Conservation (phyloP, 2,329 filamentous ascomycete genomes). For the Alternaria atra region DNA sequence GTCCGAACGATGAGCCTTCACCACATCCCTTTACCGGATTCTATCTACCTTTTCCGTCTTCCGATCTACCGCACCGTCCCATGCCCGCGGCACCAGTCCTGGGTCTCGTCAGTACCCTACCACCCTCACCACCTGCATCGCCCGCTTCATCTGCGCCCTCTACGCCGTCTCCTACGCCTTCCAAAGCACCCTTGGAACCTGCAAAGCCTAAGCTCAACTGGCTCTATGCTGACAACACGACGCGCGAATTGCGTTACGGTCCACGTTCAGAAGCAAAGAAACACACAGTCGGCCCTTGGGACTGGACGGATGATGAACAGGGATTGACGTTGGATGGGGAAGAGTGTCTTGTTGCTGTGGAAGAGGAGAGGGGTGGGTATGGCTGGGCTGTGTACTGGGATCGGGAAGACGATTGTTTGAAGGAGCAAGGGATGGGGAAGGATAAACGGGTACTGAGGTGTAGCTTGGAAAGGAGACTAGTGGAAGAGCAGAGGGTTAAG, state of each 20-base stretch:
- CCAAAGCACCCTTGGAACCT: constrained; percentile 2
- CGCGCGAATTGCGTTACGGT: constrained; percentile 69
- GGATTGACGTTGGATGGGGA: constrained; percentile 64
- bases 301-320: constrained; percentile 73
- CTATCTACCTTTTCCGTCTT: constrained; percentile 59
- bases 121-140: constrained; percentile 15
- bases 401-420: constrained; percentile 57
- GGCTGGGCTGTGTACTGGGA: constrained; percentile 65
- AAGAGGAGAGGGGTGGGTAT: constrained; percentile 58
- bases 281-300: constrained; percentile 81
- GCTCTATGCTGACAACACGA: constrained; percentile 70
- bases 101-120: constrained; percentile 61
- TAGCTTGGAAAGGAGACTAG: constrained; percentile 55
- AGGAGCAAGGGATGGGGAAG: constrained; percentile 48
- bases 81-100: constrained; percentile 51
- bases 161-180: constrained; percentile 11
- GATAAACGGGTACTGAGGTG: constrained; percentile 56
- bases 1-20: constrained; percentile 32
- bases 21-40: constrained; percentile 61
- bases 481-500: constrained; percentile 26
- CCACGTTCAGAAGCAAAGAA: constrained; percentile 75
- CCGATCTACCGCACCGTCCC: constrained; percentile 49
- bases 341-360: constrained; percentile 66
- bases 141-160: constrained; percentile 48
- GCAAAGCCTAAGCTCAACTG: constrained; percentile 69